Conservation (phyloP, 306 rosid genomes). For the Cicer yamashitae region DNA sequence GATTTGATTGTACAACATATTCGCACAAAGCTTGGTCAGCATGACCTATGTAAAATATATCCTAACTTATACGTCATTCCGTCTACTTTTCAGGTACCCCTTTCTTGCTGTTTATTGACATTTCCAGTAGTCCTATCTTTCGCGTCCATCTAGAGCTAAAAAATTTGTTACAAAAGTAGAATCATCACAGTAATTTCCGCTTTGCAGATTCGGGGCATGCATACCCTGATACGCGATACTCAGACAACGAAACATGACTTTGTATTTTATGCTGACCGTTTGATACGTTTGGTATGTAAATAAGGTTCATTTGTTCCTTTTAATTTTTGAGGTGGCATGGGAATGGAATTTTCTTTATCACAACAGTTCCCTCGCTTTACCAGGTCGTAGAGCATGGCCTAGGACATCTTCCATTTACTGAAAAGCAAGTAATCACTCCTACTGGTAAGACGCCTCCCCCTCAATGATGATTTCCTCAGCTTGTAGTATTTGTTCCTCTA, state of each 20-base stretch:
- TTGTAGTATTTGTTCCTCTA: conserved; percentile 30
- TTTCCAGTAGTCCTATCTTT: conserved; percentile 14
- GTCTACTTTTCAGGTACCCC: conserved; percentile 93
- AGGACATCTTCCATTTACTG: conserved; percentile 97
- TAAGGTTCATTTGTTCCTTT: conserved; percentile 43
- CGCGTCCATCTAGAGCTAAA: conserved; percentile 30
- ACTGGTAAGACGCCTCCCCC: conserved; percentile 69
- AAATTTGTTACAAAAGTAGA: conserved; percentile 24
- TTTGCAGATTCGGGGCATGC: conserved; percentile 97
- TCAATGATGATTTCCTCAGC: neutral
- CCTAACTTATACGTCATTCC: conserved; percentile 89
- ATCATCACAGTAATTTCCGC: conserved; percentile 22
- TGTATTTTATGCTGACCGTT: conserved; percentile 90
- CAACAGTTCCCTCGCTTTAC: conserved; percentile 44
- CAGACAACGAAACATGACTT: conserved; percentile 94
- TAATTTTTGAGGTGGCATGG: conserved; percentile 34
- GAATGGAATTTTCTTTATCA: conserved; percentile 40
- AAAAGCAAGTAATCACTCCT: conserved; percentile 92
- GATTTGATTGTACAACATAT: conserved; percentile 99
- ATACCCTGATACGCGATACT: conserved; percentile 92
- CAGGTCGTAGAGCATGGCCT: conserved; percentile 99
- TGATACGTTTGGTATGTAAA: conserved; percentile 89
- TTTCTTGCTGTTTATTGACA: conserved; percentile 29
- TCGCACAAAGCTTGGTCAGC: conserved; percentile 97
- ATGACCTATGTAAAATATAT: conserved; percentile 97